Conservation (phyloP, 257 asterid species). For the Solanum acaule region DNA sequence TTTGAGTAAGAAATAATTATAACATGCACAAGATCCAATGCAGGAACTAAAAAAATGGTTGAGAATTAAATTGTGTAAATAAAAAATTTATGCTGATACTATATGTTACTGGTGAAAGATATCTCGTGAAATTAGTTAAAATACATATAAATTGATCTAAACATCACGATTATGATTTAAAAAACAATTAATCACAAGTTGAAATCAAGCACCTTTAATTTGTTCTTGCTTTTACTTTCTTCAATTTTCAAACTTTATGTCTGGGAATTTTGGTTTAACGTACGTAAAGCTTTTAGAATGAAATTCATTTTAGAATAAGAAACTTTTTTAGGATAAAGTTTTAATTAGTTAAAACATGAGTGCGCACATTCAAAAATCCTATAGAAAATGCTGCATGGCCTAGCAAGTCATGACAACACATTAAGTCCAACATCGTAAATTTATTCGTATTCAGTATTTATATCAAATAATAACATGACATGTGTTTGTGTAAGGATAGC, state of each 20-base stretch:
- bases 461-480: background rate
- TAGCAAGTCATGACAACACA: background rate
- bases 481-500: background rate
- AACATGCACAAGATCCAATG: background rate
- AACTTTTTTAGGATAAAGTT: background rate
- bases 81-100: no score
- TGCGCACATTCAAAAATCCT: background rate
- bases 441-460: background rate
- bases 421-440: background rate
- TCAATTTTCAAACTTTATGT: background rate
- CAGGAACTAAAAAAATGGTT: background rate
- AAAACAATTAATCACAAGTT: background rate
- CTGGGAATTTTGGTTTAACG: background rate
- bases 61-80: background rate
- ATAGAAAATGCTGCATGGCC: background rate
- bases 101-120: background rate
- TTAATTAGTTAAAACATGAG: background rate
- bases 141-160: background rate
- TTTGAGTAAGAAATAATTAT: background rate
- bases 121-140: background rate
- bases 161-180: background rate
- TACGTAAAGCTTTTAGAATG: background rate
- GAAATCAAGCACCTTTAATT: background rate
- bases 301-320: background rate
- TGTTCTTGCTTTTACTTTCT: background rate